Evolutionary conservation across 2,329 filamentous ascomycete species (phyloP), one percentile per base, ranked within the genome.

Genomic region (Paecilomyces sp.): DNA sequence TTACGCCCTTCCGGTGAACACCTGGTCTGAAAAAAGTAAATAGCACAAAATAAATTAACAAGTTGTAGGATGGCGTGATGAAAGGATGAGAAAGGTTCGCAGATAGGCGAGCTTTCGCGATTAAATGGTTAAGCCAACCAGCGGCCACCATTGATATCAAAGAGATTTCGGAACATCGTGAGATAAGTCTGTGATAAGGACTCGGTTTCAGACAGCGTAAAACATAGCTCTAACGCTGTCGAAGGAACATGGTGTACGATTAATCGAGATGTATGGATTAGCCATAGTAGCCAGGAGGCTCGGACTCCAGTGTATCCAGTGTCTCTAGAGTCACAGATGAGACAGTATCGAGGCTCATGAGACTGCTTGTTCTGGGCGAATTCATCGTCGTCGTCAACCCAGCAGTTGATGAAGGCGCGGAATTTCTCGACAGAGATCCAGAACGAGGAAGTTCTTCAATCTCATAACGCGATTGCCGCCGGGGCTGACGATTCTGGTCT

Each of bases 241-340:
- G 41, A 18, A 47, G 6, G 15, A 18, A 18, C n/a, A 47, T 18
- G 18, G 18, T 9, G n/a, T 9, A 47, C 18, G 18, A 18, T 18
- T 8, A n/a, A 47, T 57, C 31, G 8, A 61, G 55, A 47, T 36
- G 51, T 36, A 57, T 24, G 34, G 12, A 50, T 57, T 24, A 58
- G 53, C 36, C 58, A 56, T 56, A 50, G 6, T 60, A 58, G 47
- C 15, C 57, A 22, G 67, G 67, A 22, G 65, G 63, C 4, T 33
- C 60, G 6, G 63, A 61, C 9, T 65, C 64, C 31, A 65, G 58
- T 52, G 62, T 68, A 33, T 63, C 62, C 55, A 70, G 57, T 15
- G 67, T 71, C 55, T 72, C 69, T 41, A 71, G 57, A 22, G 70
- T 70, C 34, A 61, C 55, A 30, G 64, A 67, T 1, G 67, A 68